These are phyloP conservation scores for Scutellaria barbata DNA, from an alignment of 257 asterid genomes.

Conservation along the genomic window DNA sequence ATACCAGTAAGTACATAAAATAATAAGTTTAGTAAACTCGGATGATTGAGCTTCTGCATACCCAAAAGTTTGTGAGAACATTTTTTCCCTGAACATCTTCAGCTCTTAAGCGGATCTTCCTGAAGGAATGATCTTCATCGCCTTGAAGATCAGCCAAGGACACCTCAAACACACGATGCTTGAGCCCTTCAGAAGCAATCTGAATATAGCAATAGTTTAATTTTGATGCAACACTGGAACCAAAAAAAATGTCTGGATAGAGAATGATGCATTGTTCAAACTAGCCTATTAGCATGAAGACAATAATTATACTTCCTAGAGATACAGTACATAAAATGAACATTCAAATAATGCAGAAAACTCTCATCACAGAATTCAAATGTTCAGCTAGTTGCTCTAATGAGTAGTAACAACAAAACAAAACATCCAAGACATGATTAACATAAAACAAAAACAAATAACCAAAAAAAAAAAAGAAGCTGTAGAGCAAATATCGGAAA, in stretches of 20 bases:
- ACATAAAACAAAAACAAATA: no score
- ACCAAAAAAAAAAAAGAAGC: no score
- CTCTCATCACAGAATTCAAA: background rate
- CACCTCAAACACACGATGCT: slow-evolving; percentile 87
- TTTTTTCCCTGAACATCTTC: slow-evolving; percentile 89
- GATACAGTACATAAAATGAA: background rate
- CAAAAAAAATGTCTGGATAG: background rate
- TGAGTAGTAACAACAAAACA: background rate
- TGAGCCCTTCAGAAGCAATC: slow-evolving; percentile 96
- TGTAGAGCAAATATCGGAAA: background rate
- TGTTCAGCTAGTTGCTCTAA: background rate
- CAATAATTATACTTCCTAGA: background rate
- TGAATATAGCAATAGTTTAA: slow-evolving; percentile 16
- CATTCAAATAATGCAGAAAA: background rate
- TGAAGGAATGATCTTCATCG: slow-evolving; percentile 81
- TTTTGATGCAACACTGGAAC: background rate
- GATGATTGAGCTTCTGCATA: slow-evolving; percentile 23
- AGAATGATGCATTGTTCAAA: background rate
- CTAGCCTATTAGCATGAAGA: background rate
- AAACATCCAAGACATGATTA: background rate
- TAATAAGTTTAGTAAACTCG: background rate
- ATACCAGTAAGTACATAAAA: no score
- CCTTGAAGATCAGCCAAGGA: slow-evolving; percentile 86
- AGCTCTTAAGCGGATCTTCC: slow-evolving; percentile 85
- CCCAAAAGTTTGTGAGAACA: slow-evolving; percentile 85